Percentiles rank a stretch among this genome's conserved stretches.
These are phyloP conservation scores for Picea engelmannii DNA, from an alignment of 83 land plant species.

Conservation along the genomic window DNA sequence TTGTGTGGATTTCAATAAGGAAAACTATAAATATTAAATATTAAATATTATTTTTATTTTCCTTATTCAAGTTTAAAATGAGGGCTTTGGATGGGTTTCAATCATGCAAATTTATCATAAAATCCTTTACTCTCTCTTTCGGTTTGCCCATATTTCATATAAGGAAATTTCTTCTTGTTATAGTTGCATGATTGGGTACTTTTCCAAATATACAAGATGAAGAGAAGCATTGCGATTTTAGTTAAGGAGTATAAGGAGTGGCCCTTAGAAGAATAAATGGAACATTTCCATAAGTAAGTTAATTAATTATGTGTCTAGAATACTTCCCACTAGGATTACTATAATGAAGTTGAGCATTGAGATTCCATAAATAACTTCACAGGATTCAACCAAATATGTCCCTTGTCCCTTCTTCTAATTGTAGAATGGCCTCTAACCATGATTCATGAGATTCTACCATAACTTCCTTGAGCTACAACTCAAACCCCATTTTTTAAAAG, in stretches of 20 bases:
- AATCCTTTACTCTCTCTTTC: too few relatives aligned
- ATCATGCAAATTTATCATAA: too few relatives aligned
- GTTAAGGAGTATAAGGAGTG: constrained; percentile 15
- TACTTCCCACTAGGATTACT: neutral
- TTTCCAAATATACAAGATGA: constrained; percentile 42
- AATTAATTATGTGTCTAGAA: constrained; percentile 9
- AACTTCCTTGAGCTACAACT: constrained; percentile 10
- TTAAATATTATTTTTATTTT: too few relatives aligned
- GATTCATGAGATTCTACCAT: neutral
- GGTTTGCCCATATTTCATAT: neutral
- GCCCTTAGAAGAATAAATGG: constrained; percentile 5
- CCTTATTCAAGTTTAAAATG: too few relatives aligned
- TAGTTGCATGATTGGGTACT: constrained; percentile 55
- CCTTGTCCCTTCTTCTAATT: neutral
- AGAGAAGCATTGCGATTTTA: constrained; percentile 27
- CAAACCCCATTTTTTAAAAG: neutral
- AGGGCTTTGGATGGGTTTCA: too few relatives aligned
- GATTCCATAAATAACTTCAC: constrained; percentile 13
- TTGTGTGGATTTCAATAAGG: too few relatives aligned
- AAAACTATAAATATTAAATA: too few relatives aligned
- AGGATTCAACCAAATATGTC: constrained; percentile 16
- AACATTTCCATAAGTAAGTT: constrained; percentile 1
- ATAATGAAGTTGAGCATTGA: constrained; percentile 2
- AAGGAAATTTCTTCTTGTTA: neutral
- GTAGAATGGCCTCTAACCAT: neutral